These are phyloP conservation scores for Pseudogymnoascus sp. DNA, from an alignment of 2,329 filamentous ascomycete genomes.

Conservation along the genomic window DNA sequence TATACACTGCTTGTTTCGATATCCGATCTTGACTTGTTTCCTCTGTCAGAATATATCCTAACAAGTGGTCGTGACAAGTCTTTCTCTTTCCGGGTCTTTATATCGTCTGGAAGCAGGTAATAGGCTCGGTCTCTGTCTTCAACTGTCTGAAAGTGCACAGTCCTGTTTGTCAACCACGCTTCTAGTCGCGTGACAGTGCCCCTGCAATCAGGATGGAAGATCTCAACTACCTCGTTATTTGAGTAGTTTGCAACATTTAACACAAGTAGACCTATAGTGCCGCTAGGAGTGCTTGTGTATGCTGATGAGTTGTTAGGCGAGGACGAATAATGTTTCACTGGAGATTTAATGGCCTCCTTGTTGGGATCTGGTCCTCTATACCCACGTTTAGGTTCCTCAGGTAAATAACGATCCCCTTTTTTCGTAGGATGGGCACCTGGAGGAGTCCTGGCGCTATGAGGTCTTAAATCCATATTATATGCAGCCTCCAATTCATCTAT, in stretches of 20 bases:
- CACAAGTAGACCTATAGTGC: not conserved
- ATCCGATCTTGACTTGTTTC: not conserved
- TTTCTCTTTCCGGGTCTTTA: not conserved
- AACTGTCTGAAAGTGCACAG: not conserved
- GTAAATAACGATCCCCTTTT: not conserved
- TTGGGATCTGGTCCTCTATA: not conserved
- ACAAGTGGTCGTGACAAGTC: not conserved
- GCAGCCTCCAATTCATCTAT: not conserved
- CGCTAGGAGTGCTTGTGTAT: not conserved
- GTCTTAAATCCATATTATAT: not conserved
- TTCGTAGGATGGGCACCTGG: not conserved
- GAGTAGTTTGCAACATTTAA: not conserved
- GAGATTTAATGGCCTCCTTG: not conserved
- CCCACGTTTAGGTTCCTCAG: not conserved
- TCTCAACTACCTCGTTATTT: not conserved
- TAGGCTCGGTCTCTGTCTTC: not conserved
- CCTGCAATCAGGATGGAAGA: not conserved
- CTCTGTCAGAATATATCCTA: not conserved
- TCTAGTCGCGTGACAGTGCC: not conserved
- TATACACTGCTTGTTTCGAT: not conserved
- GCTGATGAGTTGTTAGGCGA: not conserved
- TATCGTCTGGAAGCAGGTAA: not conserved
- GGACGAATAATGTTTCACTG: not conserved
- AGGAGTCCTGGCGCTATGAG: not conserved
- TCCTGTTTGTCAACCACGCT: conserved; percentile 3